These are phyloP conservation scores for Sporothrix protearum DNA, from an alignment of 2,329 filamentous ascomycete species.

Conservation along the genomic window DNA sequence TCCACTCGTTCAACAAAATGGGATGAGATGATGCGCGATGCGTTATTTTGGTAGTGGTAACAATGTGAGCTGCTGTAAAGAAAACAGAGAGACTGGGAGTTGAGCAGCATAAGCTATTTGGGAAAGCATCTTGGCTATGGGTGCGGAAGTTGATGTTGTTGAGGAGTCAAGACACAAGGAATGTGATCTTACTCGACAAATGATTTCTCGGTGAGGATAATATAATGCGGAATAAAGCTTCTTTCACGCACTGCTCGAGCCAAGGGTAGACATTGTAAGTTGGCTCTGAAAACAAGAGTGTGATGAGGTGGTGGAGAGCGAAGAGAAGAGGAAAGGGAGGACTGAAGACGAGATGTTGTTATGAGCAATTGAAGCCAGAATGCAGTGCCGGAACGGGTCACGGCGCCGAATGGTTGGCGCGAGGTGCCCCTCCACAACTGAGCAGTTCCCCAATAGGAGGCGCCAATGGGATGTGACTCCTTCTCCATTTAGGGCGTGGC, in stretches of 20 bases:
- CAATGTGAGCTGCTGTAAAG: conserved; percentile 16
- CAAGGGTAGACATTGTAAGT: conserved; percentile 4
- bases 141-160: neutral
- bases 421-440: conserved; percentile 1
- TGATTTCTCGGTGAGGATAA: neutral
- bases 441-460: conserved; percentile 1
- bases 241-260: neutral
- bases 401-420: neutral
- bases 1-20: neutral
- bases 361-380: neutral
- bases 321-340: neutral
- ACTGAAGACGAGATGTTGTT: neutral
- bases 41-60: neutral
- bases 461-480: conserved; percentile 14
- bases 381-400: neutral
- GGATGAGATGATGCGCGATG: neutral
- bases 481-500: conserved; percentile 10
- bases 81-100: conserved; percentile 10
- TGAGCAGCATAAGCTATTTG: conserved; percentile 11
- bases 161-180: neutral
- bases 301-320: neutral
- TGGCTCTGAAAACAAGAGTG: neutral
- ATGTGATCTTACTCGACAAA: neutral
- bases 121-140: conserved; percentile 26
- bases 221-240: neutral